phyloP scores from a whole-genome alignment of 176 grass and related monocot species.

The Phragmites australis region DNA sequence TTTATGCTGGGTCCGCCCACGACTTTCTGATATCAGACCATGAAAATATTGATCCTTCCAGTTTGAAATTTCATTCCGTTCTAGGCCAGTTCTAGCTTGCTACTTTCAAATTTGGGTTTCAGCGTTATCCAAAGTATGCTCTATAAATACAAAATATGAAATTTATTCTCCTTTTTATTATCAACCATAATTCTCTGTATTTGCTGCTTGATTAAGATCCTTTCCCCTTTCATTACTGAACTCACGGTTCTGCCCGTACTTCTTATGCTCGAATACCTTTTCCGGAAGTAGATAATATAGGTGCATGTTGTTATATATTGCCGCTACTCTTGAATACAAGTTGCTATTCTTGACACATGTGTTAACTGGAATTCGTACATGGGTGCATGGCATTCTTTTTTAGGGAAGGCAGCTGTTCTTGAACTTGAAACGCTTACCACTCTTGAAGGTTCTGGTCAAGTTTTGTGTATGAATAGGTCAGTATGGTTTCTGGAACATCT shows the following conservation, averaged over 20 bases:
- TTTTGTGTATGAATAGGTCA: slow-evolving; percentile 84
- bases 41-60: background rate
- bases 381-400: background rate
- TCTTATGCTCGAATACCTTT: background rate
- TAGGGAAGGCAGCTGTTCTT: slow-evolving; percentile 83
- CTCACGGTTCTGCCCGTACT: background rate
- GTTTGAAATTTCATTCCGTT: background rate
- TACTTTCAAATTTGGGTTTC: background rate
- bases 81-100: background rate
- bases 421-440: slow-evolving; percentile 69
- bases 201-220: background rate
- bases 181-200: background rate
- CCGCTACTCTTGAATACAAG: too few species aligned
- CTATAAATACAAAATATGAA: background rate
- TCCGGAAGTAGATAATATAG: too few species aligned
- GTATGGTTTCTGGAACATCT: background rate
- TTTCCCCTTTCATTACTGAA: background rate
- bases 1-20: too few species aligned
- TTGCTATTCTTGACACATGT: too few species aligned
- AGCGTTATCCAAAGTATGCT: background rate
- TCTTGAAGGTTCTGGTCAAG: slow-evolving; percentile 68
- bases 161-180: background rate
- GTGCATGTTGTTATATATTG: too few species aligned
- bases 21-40: too few species aligned
- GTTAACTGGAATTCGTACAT: background rate